A percentile compares a stretch with the other conserved stretches of the same genome.
Conservation (phyloP, 305 asterid species). For the Solanum aculeatissimum region DNA sequence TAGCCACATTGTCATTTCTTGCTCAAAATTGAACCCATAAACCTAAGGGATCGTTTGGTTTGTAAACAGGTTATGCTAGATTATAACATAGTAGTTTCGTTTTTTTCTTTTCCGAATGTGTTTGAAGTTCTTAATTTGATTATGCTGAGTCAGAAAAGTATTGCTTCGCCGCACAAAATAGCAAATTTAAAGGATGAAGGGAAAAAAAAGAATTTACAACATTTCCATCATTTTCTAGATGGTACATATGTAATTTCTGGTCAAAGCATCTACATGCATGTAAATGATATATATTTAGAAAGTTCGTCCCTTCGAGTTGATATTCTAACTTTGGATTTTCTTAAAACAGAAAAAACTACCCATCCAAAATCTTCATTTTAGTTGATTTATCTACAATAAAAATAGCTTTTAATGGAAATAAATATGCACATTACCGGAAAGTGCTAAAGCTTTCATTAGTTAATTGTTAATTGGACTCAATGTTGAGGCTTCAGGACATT, state of each 20-base stretch:
- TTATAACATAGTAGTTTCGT: background rate
- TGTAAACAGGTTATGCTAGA: background rate
- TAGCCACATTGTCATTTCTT: background rate
- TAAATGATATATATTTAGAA: background rate
- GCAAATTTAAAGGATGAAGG: background rate
- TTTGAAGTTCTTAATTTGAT: too few species aligned
- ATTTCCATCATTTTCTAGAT: background rate
- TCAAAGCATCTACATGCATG: background rate
- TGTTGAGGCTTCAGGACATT: too few species aligned
- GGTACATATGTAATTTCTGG: too few species aligned
- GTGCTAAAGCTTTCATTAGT: too few species aligned
- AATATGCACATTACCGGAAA: too few species aligned
- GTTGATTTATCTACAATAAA: too few species aligned
- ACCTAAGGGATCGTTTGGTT: background rate
- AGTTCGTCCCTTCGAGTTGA: background rate
- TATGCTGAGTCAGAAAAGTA: background rate
- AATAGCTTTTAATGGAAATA: too few species aligned
- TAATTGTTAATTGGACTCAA: too few species aligned
- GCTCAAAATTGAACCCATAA: background rate
- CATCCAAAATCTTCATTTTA: too few species aligned
- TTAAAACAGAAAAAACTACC: background rate
- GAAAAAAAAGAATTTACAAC: background rate
- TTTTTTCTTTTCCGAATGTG: background rate
- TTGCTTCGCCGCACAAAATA: background rate
- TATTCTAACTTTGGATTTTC: background rate